Conservation (phyloP, 1,284 basidiomycete species). For the Vanrija sp. region DNA sequence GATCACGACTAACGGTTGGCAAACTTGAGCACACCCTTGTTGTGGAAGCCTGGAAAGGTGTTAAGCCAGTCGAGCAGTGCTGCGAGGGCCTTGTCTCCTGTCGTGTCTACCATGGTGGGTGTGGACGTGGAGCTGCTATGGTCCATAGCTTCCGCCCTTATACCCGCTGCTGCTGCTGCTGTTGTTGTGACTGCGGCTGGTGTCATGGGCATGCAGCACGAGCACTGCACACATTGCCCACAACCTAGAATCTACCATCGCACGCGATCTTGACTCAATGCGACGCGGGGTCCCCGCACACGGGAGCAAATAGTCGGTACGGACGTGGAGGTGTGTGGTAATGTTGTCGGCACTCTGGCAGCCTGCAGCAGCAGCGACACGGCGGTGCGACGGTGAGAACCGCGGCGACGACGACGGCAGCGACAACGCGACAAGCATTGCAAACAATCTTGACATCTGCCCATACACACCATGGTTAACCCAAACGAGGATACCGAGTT, state of each 20-base stretch:
- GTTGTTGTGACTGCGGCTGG: background rate
- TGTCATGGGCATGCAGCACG: background rate
- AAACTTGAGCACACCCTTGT: slow-evolving; percentile 10
- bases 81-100: background rate
- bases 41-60: slow-evolving; percentile 20
- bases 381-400: no score
- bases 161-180: no score
- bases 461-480: slow-evolving; percentile 51
- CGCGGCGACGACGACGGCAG: background rate
- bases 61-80: slow-evolving; percentile 14
- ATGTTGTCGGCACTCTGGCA: no score
- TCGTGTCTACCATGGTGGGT: slow-evolving; percentile 1
- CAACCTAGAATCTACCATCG: no score
- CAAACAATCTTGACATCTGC: background rate
- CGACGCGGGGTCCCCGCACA: background rate
- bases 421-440: background rate
- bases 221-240: no score
- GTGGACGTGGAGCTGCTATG: background rate
- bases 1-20: slow-evolving; percentile 2
- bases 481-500: slow-evolving; percentile 90
- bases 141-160: background rate
- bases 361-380: background rate
- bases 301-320: background rate
- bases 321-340: background rate
- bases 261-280: no score